Base-by-base conservation (phyloP, 176 grass and related monocot species). In the Zea mays region DNA sequence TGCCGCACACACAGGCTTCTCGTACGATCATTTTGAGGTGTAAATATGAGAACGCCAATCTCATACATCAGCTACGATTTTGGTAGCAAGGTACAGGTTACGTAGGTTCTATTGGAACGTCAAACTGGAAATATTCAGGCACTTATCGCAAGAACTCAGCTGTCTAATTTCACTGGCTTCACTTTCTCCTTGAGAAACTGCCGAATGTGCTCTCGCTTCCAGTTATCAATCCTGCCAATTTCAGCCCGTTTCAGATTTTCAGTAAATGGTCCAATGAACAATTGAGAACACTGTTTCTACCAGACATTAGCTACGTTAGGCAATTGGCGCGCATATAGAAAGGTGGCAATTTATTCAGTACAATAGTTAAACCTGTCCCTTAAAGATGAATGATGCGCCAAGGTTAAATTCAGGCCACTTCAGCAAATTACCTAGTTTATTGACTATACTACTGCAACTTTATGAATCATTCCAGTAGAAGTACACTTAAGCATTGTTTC, bases 181-280 rank as follows among this genome's bases (percentile, higher is more conserved):
- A 99, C 88, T 69, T 99, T 99, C 73, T 93, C 92, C 44, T 63
- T 93, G 54, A 99, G 86, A 56, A 99, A 93, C 40, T 99, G 96
- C 17, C 68, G 66, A 83, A 99, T 96, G 40, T 99, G 96, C 76
- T 99, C 96, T 3, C 86, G 81, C 57, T 99, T 99, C 96, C 96
- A 99, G 65, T 99, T 99, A 55, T 99, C 96, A 2, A 99, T 96
- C 88, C 92, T 99, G 84, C 87, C 74, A 79, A 81, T 57, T 41
- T 87, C 54, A 62, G 34, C 43, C 21, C 0, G 5, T 34, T 78
- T 77, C 36, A 90, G 48, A 42, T 8, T 67, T 52, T 52, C n/a
- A 73, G 75, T 38, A 73, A 71, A 20, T 41, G 27, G 36, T 33
- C 3, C 4, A 6, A 62, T 54, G n/a, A 72, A 68, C 19, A 74